Evolutionary conservation across 345 rosid species (phyloP), one percentile per base, ranked within the genome.

Genomic region (Eucalyptus viminalis): DNA sequence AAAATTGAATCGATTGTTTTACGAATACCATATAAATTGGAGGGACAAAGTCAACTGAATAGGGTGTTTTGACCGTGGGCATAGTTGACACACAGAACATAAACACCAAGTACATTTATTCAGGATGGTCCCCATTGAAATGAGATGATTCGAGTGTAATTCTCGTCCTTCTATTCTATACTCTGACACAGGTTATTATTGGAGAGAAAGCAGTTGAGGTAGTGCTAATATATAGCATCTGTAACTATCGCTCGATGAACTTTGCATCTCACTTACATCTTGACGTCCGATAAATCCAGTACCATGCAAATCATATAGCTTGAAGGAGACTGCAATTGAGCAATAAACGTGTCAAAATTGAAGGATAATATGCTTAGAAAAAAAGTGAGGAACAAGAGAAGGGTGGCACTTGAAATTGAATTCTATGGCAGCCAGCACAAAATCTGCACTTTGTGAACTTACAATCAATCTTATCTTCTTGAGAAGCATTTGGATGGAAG

Each of bases 261-360:
- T 76, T 37, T 76, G 69, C 44, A 62, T 65, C 19, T 40, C 83
- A 87, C 90, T 87, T 93, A 97, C 99, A 97, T 96, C 99, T 76
- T 97, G 97, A 54, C 99, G 98, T 94, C 95, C 99, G 80, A 98
- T 98, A 91, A 93, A 98, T 91, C 99, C 99, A 0, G 99, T 94
- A 76, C 93, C 93, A 89, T 97, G 97, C 95, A 97, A 89, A 92
- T 98, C 99, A 91, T 98, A 98, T 90, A 97, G 97, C 94, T 95
- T 96, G 93, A 98, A 98, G 76, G 97, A 94, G 94, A 96, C 99
- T 98, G 99, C 94, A 91, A 88, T 53, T n/a, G 69, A 90, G 85
- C 89, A 47, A 89, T 80, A 51, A 51, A 87, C 9, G 49, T 44
- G 11, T 50, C 14, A 45, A 81, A 37, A 58, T 43, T 50, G 53